A percentile compares a stretch with the other conserved stretches of the same genome.
phyloP scores from a whole-genome alignment of 1,284 basidiomycete genomes.

The Gomphus bonarii region DNA sequence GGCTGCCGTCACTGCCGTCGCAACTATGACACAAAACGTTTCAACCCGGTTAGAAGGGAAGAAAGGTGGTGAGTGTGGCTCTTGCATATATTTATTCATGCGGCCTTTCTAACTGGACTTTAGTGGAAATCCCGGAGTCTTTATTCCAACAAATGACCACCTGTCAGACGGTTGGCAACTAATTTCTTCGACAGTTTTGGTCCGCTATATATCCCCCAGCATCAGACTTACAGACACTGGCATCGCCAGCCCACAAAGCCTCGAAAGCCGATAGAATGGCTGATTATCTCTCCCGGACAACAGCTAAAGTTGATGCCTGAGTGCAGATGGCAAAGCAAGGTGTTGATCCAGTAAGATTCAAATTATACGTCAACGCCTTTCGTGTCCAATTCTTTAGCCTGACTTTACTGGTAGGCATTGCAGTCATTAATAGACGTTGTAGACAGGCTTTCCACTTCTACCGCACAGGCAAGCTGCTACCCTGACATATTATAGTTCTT shows the following conservation, averaged over 20 bases:
- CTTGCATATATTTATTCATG: background rate
- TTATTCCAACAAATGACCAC: slow-evolving; percentile 77
- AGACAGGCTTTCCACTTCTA: slow-evolving; percentile 61
- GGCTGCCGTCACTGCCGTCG: slow-evolving; percentile 53
- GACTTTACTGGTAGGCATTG: slow-evolving; percentile 25
- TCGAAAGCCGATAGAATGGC: slow-evolving; percentile 81
- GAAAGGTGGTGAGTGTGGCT: slow-evolving; percentile 44
- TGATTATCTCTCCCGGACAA: slow-evolving; percentile 66
- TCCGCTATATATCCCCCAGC: slow-evolving; percentile 73
- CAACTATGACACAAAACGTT: slow-evolving; percentile 73
- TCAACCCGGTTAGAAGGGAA: slow-evolving; percentile 53
- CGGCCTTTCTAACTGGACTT: background rate
- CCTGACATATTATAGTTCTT: background rate
- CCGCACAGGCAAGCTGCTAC: slow-evolving; percentile 20
- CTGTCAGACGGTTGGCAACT: slow-evolving; percentile 87
- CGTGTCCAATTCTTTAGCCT: background rate
- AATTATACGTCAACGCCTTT: slow-evolving; percentile 38
- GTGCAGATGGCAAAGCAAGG: slow-evolving; percentile 55
- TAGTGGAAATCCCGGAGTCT: slow-evolving; percentile 72
- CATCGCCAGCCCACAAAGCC: slow-evolving; percentile 49
- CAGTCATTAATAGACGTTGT: slow-evolving; percentile 59
- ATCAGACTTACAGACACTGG: slow-evolving; percentile 41
- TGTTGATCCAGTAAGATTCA: slow-evolving; percentile 53
- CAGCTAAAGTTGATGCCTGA: slow-evolving; percentile 72
- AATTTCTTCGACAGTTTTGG: slow-evolving; percentile 97